phyloP scores from a whole-genome alignment of 2,329 filamentous ascomycete species.

The Hymenoscyphus fraxineus region DNA sequence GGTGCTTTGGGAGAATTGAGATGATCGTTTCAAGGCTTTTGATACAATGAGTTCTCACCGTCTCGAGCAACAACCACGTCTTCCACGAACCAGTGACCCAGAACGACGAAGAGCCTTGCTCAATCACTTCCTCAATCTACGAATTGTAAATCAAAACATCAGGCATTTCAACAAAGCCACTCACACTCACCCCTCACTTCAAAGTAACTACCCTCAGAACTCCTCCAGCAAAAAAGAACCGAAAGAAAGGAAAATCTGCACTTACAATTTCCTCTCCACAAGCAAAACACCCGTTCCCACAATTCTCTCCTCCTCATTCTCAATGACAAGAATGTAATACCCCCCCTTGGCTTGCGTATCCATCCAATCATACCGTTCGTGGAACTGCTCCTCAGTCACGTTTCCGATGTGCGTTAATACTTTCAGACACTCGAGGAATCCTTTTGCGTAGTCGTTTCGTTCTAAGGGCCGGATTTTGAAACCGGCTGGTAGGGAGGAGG shows the following conservation, averaged over 20 bases:
- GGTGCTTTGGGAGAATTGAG: no score
- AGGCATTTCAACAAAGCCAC: no score
- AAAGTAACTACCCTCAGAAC: neutral
- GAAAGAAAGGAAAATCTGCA: conserved; percentile 18
- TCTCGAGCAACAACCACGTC: no score
- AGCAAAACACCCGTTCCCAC: conserved; percentile 84
- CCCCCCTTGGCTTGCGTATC: conserved; percentile 58
- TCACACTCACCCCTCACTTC: no score
- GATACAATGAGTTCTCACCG: no score
- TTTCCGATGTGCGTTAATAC: conserved; percentile 90
- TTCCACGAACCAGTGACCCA: no score
- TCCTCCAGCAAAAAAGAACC: neutral
- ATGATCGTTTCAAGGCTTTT: no score
- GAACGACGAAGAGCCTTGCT: no score
- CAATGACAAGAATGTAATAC: conserved; percentile 83
- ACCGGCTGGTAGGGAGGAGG: conserved; percentile 66
- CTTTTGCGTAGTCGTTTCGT: conserved; percentile 62
- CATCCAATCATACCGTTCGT: conserved; percentile 56
- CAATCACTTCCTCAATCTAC: no score
- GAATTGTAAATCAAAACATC: no score
- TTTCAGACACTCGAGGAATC: conserved; percentile 83
- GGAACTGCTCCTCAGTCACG: conserved; percentile 68
- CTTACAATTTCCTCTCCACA: conserved; percentile 90
- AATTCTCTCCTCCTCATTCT: conserved; percentile 61
- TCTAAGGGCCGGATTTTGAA: conserved; percentile 79